Base-by-base conservation (phyloP, 345 rosid genomes). In the Garcia nutans region DNA sequence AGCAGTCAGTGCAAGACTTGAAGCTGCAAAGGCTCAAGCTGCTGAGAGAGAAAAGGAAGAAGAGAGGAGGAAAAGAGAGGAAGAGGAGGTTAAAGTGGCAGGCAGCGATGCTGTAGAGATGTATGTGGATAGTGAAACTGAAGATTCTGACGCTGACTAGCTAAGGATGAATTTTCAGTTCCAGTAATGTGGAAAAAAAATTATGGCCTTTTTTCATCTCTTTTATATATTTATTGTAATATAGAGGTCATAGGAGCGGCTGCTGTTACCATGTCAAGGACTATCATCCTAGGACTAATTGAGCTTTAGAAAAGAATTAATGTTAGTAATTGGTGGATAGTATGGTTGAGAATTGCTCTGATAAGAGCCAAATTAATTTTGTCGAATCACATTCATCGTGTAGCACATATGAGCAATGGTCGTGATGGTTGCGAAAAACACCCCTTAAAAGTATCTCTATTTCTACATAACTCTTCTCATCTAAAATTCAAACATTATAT, bases 1-100 rank as follows among this genome's bases (percentile, higher is more conserved):
- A 77, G 88, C 86, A n/a, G 95, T 89, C 19, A 85, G 90, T 77
- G 58, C 77, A 19, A 88, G 99, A 75, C 89, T 92, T 16, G 91
- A 89, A 79, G 71, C 72, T 76, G 97, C 99, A n/a, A 85, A 86
- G 73, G 90, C 89, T 68, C 74, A 73, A 74, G 91, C 82, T 31
- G 70, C 84, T 4, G 88, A 85, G 80, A 91, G 93, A 77, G 94
- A 90, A 71, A 57, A 66, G 72, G 92, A 91, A 86, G 89, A 90
- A 78, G 86, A 84, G 74, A 80, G 66, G 78, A 87, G 76, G 84
- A 78, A 23, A 77, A 75, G 59, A 16, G 61, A 19, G 8, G 73
- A 80, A 75, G 68, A 20, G 10, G 69, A 58, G 55, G 41, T 37
- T 5, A 42, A 24, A 8, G 11, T 28, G 5, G 20, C 20, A n/a